Evolutionary conservation across 306 rosid species (phyloP).

Genomic region (Dalbergia cultrata): DNA sequence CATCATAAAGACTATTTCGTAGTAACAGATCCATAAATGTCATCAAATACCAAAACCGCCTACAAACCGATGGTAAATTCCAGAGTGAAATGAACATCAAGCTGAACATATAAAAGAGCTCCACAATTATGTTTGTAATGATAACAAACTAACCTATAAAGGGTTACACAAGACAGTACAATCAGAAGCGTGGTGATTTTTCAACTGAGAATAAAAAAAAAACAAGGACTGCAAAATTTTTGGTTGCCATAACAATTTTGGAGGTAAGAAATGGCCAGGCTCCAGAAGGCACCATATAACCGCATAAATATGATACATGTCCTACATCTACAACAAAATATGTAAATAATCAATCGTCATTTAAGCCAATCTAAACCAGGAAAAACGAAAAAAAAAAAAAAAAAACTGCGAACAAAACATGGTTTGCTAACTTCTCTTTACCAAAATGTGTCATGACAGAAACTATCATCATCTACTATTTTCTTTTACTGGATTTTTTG

Average conservation of each 20-base stretch:
- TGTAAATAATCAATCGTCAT: constrained; percentile 37
- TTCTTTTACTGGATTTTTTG: constrained; percentile 71
- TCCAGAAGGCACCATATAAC: constrained; percentile 43
- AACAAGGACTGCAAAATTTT: constrained; percentile 45
- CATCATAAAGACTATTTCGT: neutral
- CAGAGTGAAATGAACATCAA: constrained; percentile 20
- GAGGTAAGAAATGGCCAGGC: constrained; percentile 34
- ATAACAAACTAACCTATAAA: constrained; percentile 31
- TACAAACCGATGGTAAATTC: constrained; percentile 3
- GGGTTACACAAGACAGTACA: constrained; percentile 37
- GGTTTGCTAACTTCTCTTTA: constrained; percentile 37
- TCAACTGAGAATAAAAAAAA: constrained; percentile 38
- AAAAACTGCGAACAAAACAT: constrained; percentile 28
- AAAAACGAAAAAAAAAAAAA: neutral
- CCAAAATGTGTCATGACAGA: constrained; percentile 41
- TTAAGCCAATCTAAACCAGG: constrained; percentile 49
- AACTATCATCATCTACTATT: constrained; percentile 41
- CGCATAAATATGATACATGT: constrained; percentile 58
- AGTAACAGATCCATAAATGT: neutral
- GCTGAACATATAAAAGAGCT: constrained; percentile 32
- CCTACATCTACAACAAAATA: constrained; percentile 56
- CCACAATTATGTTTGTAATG: constrained; percentile 30
- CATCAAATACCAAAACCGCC: constrained; percentile 11
- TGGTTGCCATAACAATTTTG: constrained; percentile 39
- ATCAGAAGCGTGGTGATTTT: constrained; percentile 30